phyloP scores from a whole-genome alignment of 352 stramenopile genomes.

The Thalassiosira sp. region DNA sequence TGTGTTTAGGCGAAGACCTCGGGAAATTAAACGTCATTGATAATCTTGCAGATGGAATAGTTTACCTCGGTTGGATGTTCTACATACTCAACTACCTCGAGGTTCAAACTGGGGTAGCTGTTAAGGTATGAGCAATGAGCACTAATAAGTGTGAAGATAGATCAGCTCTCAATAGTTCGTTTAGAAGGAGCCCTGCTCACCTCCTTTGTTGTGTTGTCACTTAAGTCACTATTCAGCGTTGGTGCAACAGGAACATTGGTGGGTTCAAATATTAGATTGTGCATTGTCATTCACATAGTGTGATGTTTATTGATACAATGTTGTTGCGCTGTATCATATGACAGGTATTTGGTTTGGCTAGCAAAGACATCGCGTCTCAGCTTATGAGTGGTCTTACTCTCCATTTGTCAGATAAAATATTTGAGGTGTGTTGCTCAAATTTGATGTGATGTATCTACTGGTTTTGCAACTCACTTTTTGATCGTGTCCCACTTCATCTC shows the following conservation, averaged over 20 bases:
- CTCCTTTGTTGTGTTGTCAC: background rate
- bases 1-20: slow-evolving; percentile 23
- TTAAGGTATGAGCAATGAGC: slow-evolving; percentile 19
- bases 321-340: slow-evolving; percentile 1
- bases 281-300: background rate
- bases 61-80: slow-evolving; percentile 28
- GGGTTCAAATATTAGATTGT: background rate
- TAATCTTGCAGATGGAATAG: slow-evolving; percentile 33
- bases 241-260: slow-evolving; percentile 56
- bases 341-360: slow-evolving; percentile 57
- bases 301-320: background rate
- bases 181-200: slow-evolving; percentile 1
- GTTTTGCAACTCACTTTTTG: no score
- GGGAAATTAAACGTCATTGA: slow-evolving; percentile 45
- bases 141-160: background rate
- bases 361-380: slow-evolving; percentile 50
- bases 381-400: slow-evolving; percentile 59
- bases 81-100: slow-evolving; percentile 59
- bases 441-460: background rate
- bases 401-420: slow-evolving; percentile 59
- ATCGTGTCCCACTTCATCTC: no score
- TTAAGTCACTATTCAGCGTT: slow-evolving; percentile 53
- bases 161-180: background rate
- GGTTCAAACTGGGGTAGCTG: slow-evolving; percentile 55
- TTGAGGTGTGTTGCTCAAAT: slow-evolving; percentile 19